These are phyloP conservation scores for Ganoderma meredithae DNA, from an alignment of 1,284 basidiomycete genomes.

Conservation along the genomic window DNA sequence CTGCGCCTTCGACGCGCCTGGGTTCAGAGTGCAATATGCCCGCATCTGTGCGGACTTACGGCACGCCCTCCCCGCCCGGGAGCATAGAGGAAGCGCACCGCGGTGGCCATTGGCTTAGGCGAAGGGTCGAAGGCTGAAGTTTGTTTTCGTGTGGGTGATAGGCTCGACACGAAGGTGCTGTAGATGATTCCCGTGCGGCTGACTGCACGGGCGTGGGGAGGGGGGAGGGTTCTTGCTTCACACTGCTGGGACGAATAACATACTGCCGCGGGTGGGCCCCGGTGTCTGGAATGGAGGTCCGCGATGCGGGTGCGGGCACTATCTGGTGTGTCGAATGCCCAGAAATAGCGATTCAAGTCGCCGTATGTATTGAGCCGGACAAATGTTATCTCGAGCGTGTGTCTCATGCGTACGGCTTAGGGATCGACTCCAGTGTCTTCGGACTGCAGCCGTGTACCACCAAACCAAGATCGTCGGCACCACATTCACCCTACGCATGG, in stretches of 20 bases:
- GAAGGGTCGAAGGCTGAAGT: not conserved
- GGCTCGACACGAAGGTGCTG: not conserved
- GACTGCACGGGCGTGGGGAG: not conserved
- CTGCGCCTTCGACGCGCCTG: not conserved
- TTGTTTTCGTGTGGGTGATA: not conserved
- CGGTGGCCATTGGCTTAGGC: not conserved
- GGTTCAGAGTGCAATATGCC: constrained; percentile 10
- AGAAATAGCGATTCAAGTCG: not conserved
- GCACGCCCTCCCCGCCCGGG: constrained; percentile 2
- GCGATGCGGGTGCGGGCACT: not conserved
- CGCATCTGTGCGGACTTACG: not conserved
- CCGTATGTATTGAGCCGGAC: constrained; percentile 6
- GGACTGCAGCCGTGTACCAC: not conserved
- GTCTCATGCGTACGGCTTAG: too few relatives aligned
- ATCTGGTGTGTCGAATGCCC: not conserved
- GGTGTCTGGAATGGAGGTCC: not conserved
- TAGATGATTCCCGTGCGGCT: not conserved
- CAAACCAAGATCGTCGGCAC: not conserved
- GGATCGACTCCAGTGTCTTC: not conserved
- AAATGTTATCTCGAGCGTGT: not conserved
- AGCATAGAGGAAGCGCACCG: not conserved
- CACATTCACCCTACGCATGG: not conserved
- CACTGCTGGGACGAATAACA: not conserved
- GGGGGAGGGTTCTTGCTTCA: constrained; percentile 1
- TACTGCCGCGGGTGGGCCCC: not conserved